Evolutionary conservation across 2,329 filamentous ascomycete species (phyloP).

Genomic region (Hypoxylon sp.): DNA sequence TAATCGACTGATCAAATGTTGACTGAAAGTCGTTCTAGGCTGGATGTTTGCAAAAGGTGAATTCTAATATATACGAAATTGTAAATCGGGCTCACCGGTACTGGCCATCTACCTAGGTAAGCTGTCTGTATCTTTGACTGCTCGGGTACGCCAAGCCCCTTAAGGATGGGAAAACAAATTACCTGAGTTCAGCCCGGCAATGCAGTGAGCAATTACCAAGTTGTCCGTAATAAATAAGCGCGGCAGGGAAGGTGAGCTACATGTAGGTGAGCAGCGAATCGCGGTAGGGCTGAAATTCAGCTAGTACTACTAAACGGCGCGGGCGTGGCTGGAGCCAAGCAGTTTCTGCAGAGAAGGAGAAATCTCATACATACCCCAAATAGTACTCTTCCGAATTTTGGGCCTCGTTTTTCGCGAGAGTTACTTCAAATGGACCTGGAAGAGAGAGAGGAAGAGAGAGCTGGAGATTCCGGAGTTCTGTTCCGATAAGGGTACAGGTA

Average conservation of each 20-base stretch:
- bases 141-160: not conserved
- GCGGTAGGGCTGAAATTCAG: slow-evolving; percentile 31
- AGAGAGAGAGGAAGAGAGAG: not conserved
- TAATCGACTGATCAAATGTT: not conserved
- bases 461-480: not conserved
- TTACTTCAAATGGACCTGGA: not conserved
- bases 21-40: not conserved
- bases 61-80: not conserved
- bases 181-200: slow-evolving; percentile 22
- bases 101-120: not conserved
- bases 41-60: not conserved
- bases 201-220: slow-evolving; percentile 22
- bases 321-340: not conserved
- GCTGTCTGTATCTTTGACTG: not conserved
- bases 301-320: slow-evolving; percentile 1
- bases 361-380: too few species aligned
- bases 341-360: not conserved
- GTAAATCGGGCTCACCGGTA: not conserved
- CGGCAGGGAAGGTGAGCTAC: not conserved
- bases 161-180: slow-evolving; percentile 2
- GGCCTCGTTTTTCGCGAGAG: not conserved
- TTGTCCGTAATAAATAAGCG: slow-evolving; percentile 1
- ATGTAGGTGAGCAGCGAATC: not conserved
- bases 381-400: not conserved
- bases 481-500: too few species aligned